Evolutionary conservation across 169 alveolate species (phyloP).

Genomic region (Eimeria praecox): DNA sequence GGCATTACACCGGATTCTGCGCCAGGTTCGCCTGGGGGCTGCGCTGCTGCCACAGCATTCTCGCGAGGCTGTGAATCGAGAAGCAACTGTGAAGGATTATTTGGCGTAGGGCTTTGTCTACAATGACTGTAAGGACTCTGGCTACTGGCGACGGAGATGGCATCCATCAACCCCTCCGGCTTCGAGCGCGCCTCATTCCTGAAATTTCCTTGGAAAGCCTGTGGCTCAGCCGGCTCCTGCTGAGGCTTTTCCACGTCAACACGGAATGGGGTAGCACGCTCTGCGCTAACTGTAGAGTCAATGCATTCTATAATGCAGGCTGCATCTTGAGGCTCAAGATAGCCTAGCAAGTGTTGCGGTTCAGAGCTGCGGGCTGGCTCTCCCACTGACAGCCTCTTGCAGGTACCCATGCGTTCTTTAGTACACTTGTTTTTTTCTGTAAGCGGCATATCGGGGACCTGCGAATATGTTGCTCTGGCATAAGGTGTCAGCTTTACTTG

Average conservation of each 20-base stretch:
- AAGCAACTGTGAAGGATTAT: not conserved
- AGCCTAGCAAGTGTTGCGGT: not conserved
- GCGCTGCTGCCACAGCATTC: not conserved
- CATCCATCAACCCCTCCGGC: not conserved
- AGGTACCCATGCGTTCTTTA: not conserved
- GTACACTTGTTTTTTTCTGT: not conserved
- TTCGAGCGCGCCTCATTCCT: not conserved
- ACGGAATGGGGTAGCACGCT: not conserved
- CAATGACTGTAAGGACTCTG: not conserved
- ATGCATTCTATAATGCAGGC: no score
- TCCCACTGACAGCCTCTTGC: not conserved
- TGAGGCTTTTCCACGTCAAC: not conserved
- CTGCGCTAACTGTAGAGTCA: not conserved
- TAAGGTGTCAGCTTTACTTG: not conserved
- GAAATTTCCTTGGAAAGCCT: not conserved
- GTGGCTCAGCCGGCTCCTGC: not conserved
- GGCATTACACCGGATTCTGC: not conserved
- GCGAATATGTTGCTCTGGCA: not conserved
- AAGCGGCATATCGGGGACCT: no score
- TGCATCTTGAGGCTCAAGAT: not conserved
- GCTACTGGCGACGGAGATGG: not conserved
- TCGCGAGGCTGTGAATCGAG: not conserved
- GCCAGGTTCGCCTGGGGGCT: not conserved
- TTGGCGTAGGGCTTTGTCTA: not conserved
- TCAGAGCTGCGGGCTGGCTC: not conserved